Evolutionary conservation across 2,329 filamentous ascomycete genomes (phyloP), one percentile per base, ranked within the genome.

Genomic region (Blastomyces parvus): DNA sequence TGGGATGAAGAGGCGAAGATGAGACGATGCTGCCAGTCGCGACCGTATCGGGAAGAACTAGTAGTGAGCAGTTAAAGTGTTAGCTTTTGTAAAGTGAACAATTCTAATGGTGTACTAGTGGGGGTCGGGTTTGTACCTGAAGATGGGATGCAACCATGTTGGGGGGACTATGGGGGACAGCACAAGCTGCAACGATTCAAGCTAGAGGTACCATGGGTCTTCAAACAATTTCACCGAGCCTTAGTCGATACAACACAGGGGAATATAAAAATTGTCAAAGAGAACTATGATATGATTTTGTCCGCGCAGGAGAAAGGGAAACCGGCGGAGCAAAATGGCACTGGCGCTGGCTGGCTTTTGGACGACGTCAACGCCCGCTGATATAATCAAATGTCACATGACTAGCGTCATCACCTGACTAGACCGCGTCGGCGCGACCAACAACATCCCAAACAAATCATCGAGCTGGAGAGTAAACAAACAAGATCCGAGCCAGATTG

Each of bases 1-100:
- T 33, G 67, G 67, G 56, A 64, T 63, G 44, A 63, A 61, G 40
- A 66, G 63, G 61, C 66, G 69, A 61, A 71, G 64, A 59, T 66
- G 68, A 62, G 68, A 63, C 65, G 40, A n/a, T 13, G 42, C 46
- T 33, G 27, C 42, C 2, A 59, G 57, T 9, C 57, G 40, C 27
- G 57, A 40, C 14, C 58, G 25, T 30, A 48, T 36, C 17, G 48
- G 38, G 25, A 48, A 27, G 42, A 46, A 17, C 58, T 59, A 48
- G 9, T 46, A n/a, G 8, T 14, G 6, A 19, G 9, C 14, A 27
- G 42, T 30, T 19, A 25, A 48, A 48, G 5, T 7, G 25, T 59
- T 59, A 59, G 58, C 13, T 30, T 46, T 48, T 17, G 25, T 27
- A 14, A 46, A 19, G 9, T 11, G 14, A 4, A 30, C 13, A 36